A percentile compares a stretch with the other conserved stretches of the same genome.
Conservation (phyloP, 2,329 filamentous ascomycete species). For the Cercospora citrullina region DNA sequence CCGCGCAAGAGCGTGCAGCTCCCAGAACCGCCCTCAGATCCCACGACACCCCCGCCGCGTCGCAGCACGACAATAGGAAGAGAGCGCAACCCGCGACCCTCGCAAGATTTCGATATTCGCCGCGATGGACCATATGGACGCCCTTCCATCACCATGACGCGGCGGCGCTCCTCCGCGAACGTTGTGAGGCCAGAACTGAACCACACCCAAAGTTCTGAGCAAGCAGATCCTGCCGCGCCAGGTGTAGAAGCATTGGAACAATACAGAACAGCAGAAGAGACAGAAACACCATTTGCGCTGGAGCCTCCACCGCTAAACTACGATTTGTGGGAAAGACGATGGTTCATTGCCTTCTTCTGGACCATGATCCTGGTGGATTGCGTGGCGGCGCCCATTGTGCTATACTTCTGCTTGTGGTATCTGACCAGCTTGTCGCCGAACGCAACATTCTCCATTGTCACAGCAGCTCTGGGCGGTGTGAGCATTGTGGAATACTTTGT, state of each 20-base stretch:
- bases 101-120: constrained; percentile 36
- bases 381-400: constrained; percentile 57
- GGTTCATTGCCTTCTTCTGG: constrained; percentile 61
- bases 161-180: constrained; percentile 30
- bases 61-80: constrained; percentile 27
- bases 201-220: constrained; percentile 4
- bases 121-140: constrained; percentile 38
- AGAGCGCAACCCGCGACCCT: constrained; percentile 21
- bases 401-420: constrained; percentile 64
- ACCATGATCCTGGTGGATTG: constrained; percentile 59
- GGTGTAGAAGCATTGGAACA: constrained; percentile 20
- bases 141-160: constrained; percentile 37
- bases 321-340: constrained; percentile 55
- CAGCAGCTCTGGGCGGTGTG: constrained; percentile 53
- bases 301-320: constrained; percentile 57
- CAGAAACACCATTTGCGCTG: constrained; percentile 34
- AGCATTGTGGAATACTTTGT: constrained; percentile 57
- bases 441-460: constrained; percentile 56
- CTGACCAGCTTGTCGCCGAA: constrained; percentile 53
- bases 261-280: constrained; percentile 12
- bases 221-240: constrained; percentile 14
- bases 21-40: constrained; percentile 12
- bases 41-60: not conserved
- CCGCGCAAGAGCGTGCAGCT: constrained; percentile 43
- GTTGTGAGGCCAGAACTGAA: not conserved